Conservation (phyloP, 768 basidiomycete species). For the Hemileccinum impolitum region DNA sequence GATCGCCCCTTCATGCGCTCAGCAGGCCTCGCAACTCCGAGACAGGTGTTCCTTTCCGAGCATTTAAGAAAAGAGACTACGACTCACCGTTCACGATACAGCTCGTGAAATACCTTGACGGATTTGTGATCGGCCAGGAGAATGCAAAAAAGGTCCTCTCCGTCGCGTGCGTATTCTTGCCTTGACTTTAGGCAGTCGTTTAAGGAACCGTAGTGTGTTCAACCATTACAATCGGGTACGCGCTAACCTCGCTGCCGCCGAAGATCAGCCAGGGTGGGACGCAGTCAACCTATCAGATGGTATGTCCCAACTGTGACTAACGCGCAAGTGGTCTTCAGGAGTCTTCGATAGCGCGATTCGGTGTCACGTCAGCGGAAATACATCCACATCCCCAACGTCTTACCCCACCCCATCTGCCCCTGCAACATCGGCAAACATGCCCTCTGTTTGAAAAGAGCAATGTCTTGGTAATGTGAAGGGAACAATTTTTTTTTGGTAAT, state of each 20-base stretch:
- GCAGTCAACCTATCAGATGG: conserved; percentile 24
- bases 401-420: conserved; percentile 32
- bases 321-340: not conserved
- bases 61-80: not conserved
- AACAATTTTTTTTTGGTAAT: not conserved
- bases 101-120: conserved; percentile 83
- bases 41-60: conserved; percentile 37
- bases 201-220: conserved; percentile 60
- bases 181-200: not conserved
- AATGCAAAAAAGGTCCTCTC: conserved; percentile 90
- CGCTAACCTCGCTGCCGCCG: conserved; percentile 56
- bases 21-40: conserved; percentile 57
- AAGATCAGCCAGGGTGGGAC: conserved; percentile 37
- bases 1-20: conserved; percentile 35
- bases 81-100: conserved; percentile 29
- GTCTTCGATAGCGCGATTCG: conserved; percentile 30
- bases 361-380: conserved; percentile 55
- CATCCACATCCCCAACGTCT: conserved; percentile 53
- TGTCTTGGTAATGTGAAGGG: conserved; percentile 79
- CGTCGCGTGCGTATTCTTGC: conserved; percentile 71
- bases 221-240: conserved; percentile 92
- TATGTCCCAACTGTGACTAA: conserved; percentile 14
- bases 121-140: conserved; percentile 90
- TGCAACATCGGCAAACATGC: conserved; percentile 40
- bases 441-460: conserved; percentile 93